A percentile compares a stretch with the other conserved stretches of the same genome.
phyloP scores from a whole-genome alignment of 805 yeast genomes.

The Yarrowia sp. region DNA sequence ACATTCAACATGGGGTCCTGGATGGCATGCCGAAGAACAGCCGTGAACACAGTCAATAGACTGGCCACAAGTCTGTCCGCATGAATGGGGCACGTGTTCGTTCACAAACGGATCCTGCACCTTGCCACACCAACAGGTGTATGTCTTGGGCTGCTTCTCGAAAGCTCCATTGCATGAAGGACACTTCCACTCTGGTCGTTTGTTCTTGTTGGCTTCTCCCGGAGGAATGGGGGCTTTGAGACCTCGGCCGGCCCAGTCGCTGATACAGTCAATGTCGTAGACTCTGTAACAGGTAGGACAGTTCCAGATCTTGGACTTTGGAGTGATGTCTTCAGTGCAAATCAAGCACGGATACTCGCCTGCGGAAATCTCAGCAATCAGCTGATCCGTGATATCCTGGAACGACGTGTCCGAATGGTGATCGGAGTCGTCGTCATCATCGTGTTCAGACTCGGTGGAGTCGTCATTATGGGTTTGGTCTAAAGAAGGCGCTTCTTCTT shows the following conservation, averaged over 20 bases:
- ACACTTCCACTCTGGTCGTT: slow-evolving; percentile 70
- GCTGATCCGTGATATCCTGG: slow-evolving; percentile 18
- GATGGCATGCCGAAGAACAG: slow-evolving; percentile 76
- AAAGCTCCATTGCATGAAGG: slow-evolving; percentile 68
- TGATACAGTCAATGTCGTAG: slow-evolving; percentile 79
- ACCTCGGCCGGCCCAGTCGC: slow-evolving; percentile 82
- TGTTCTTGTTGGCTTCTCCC: slow-evolving; percentile 3
- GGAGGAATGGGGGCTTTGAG: slow-evolving; percentile 22
- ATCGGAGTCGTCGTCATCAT: neutral
- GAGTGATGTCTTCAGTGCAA: slow-evolving; percentile 79
- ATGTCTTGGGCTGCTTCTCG: slow-evolving; percentile 51
- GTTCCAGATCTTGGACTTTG: slow-evolving; percentile 68
- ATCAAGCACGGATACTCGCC: slow-evolving; percentile 83
- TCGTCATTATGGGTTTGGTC: neutral
- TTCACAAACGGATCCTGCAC: slow-evolving; percentile 54
- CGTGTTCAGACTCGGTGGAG: neutral
- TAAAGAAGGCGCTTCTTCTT: neutral
- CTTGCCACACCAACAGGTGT: slow-evolving; percentile 89
- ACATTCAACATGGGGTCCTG: slow-evolving; percentile 84
- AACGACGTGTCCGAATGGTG: neutral
- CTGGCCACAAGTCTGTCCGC: slow-evolving; percentile 79
- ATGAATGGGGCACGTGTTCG: slow-evolving; percentile 72
- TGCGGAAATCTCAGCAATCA: slow-evolving; percentile 50
- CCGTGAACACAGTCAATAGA: slow-evolving; percentile 60
- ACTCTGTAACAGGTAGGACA: slow-evolving; percentile 77